phyloP scores from a whole-genome alignment of 345 rosid species.

The Anacardium occidentale region DNA sequence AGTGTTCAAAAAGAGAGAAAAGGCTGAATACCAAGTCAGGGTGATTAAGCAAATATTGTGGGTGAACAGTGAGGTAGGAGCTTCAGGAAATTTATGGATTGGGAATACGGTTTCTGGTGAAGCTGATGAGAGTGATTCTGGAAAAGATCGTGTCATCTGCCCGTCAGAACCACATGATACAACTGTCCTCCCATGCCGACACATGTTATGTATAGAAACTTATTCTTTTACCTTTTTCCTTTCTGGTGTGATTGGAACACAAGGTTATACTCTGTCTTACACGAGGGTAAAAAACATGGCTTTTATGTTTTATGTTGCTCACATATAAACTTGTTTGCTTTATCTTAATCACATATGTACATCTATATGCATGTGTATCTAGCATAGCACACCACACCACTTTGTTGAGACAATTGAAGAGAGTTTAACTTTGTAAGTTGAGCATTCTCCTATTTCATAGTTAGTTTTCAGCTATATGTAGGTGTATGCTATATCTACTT shows the following conservation, averaged over 20 bases:
- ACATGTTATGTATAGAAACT: slow-evolving; percentile 40
- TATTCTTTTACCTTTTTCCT: not conserved
- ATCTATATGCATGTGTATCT: not conserved
- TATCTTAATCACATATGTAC: not conserved
- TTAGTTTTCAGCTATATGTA: not conserved
- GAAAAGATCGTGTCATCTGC: slow-evolving; percentile 61
- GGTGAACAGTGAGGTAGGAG: slow-evolving; percentile 47
- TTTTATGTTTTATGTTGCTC: not conserved
- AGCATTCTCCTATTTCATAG: not conserved
- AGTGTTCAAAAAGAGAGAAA: slow-evolving; percentile 45
- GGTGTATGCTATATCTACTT: not conserved
- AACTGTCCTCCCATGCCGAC: slow-evolving; percentile 57
- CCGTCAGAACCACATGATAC: slow-evolving; percentile 55
- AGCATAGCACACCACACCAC: not conserved
- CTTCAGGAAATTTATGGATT: slow-evolving; percentile 61
- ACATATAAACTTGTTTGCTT: no score
- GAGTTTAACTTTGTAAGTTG: not conserved
- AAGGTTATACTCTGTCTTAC: not conserved
- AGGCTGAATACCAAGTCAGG: slow-evolving; percentile 32
- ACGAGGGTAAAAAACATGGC: not conserved
- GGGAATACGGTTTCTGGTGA: slow-evolving; percentile 44
- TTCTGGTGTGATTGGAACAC: not conserved
- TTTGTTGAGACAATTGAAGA: not conserved
- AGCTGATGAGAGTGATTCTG: slow-evolving; percentile 42
- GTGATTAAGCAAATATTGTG: slow-evolving; percentile 54